A percentile compares a stretch with the other conserved stretches of the same genome.
phyloP scores from a whole-genome alignment of 768 basidiomycete genomes.

The Amanita phalloides region DNA sequence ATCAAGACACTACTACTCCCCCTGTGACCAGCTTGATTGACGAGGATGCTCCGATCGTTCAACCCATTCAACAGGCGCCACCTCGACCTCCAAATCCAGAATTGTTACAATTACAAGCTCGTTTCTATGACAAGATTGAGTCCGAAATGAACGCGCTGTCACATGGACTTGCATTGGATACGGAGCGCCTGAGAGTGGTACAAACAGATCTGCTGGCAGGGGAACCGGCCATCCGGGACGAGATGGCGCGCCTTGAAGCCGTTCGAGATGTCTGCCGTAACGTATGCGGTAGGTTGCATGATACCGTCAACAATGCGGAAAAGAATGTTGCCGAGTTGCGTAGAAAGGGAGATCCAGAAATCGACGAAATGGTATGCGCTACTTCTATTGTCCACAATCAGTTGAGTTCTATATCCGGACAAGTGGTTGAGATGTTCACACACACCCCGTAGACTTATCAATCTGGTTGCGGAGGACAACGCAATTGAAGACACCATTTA shows the following conservation, averaged over 20 bases:
- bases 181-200: conserved; percentile 69
- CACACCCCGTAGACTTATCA: conserved; percentile 56
- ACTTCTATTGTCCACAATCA: conserved; percentile 96
- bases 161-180: conserved; percentile 50
- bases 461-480: conserved; percentile 98
- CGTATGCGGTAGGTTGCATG: conserved; percentile 59
- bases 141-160: conserved; percentile 65
- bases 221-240: conserved; percentile 90
- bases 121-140: conserved; percentile 65
- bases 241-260: conserved; percentile 90
- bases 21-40: conserved; percentile 54
- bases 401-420: conserved; percentile 33
- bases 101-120: conserved; percentile 67
- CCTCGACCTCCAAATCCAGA: conserved; percentile 88
- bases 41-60: conserved; percentile 28
- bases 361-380: conserved; percentile 94
- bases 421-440: conserved; percentile 6
- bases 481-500: conserved; percentile 98
- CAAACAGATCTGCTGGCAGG: conserved; percentile 81
- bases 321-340: conserved; percentile 67
- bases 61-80: conserved; percentile 31
- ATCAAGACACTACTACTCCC: conserved; percentile 12
- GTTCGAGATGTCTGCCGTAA: conserved; percentile 84
- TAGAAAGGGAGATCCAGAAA: conserved; percentile 80
- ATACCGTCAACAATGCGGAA: conserved; percentile 57